Evolutionary conservation across 371 early-diverging fungal species (phyloP), one percentile per base, ranked within the genome.

Genomic region (Mortierella sp.): DNA sequence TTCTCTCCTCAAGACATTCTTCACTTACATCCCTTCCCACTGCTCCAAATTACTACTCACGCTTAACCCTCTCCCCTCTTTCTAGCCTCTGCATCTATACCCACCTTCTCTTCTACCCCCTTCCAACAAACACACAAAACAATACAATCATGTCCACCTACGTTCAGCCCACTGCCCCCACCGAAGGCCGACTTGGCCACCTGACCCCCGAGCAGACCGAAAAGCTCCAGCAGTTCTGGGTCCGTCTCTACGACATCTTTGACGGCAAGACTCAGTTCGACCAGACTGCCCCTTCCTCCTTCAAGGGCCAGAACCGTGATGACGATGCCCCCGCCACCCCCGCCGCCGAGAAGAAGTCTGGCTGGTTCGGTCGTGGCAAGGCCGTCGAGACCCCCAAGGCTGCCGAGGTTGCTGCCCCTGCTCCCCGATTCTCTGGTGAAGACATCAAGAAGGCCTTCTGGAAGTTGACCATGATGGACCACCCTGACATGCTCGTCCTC

Each of bases 401-500:
- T 46, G 54, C 31, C 10, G 69, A 78, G 64, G 77, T 24, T 26
- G 67, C 55, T 16, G 86, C 71, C 26, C 77, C 82, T 51, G 82
- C 82, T 34, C 79, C 74, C 44, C 81, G 80, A 19, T 86, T 86
- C 80, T 73, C 82, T 26, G 86, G 86, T 44, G 82, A 44, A 4
- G 77, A 79, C n/a, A 55, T 86, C 74, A 43, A 82, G 14, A 76
- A 79, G 77, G 72, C 82, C 55, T 82, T 82, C 77, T 86, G 86
- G 86, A 86, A 82, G 80, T 57, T 92, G 86, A 90, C 89, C 34
- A 88, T 88, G 71, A 90, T 89, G 59, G 94, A 95, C 70, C 92
- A 94, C 74, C 95, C 96, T 19, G 95, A 96, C 86, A 75, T 90
- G 64, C 86, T 93, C 43, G n/a, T 93, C 53, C 89, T 95, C 64